phyloP scores from a whole-genome alignment of 345 rosid species.

The Rhizophora apiculata region DNA sequence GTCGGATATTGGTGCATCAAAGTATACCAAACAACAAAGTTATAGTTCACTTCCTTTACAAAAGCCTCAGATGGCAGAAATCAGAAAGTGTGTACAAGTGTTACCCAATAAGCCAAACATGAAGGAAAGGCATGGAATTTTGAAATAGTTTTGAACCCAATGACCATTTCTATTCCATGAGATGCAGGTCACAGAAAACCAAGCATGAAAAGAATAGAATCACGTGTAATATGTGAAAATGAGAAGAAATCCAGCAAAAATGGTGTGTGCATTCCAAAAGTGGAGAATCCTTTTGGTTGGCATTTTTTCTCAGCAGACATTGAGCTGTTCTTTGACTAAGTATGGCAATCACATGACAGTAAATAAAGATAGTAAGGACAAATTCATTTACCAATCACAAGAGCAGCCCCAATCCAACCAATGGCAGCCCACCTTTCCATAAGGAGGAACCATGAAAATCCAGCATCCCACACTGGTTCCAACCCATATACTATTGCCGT shows the following conservation, averaged over 20 bases:
- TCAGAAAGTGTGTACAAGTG: neutral
- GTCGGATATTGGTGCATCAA: too few species aligned
- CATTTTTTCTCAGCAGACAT: neutral
- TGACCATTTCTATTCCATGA: too few species aligned
- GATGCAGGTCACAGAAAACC: too few species aligned
- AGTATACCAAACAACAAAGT: too few species aligned
- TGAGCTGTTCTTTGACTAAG: neutral
- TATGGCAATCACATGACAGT: neutral
- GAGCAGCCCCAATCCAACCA: constrained; percentile 66
- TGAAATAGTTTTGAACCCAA: neutral
- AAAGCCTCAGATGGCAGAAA: neutral
- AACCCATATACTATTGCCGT: constrained; percentile 58
- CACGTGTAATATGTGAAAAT: neutral
- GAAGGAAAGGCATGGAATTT: neutral
- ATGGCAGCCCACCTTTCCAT: constrained; percentile 60
- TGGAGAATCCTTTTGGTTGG: neutral
- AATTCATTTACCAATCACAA: constrained; percentile 46
- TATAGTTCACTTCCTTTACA: too few species aligned
- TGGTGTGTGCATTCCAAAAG: neutral
- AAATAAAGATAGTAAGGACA: neutral
- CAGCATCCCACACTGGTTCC: constrained; percentile 72
- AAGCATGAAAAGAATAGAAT: neutral
- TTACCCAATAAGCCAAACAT: neutral
- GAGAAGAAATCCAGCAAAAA: neutral
- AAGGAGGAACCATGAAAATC: constrained; percentile 71